Evolutionary conservation across 1,139 yeast genomes (phyloP), one percentile per base, ranked within the genome.

Genomic region (Yamadazyma taylorii): DNA sequence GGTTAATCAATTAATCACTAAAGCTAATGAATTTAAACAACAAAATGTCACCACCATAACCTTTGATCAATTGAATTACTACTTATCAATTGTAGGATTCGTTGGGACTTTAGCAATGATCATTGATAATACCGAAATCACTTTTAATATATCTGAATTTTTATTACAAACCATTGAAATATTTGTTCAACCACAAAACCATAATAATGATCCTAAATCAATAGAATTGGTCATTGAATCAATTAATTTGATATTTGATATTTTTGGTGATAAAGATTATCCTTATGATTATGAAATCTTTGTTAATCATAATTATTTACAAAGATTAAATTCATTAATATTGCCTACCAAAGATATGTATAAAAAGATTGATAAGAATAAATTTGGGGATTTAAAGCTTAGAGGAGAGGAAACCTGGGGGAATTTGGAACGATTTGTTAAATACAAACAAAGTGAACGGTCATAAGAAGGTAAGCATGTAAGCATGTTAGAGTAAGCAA

Each of bases 221-320:
- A 47, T 54, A 13, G 73, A 65, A 41, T 58, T 81, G 6, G 66
- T 79, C 5, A 61, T 81, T 36, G 92, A 85, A 40, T 63, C 81
- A 16, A 59, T 86, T 23, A 82, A 87, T 50, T 65, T 77, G 7
- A 52, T 89, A 8, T 88, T 79, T 58, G 96, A 88, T 43, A 68
- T 89, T 6, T 92, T 85, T 59, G 87, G 85, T n/a, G 97, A 92
- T 61, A 69, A 68, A 17, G 70, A 66, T 23, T 84, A 69, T 51
- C 71, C 68, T 12, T 90, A 87, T 53, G 95, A 89, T 56, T 59
- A 56, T 24, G 78, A 79, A 11, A 75, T 87, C 2, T 89, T 82
- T 58, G 87, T 85, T 29, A 56, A 68, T 12, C 73, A 73, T 14
- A 68, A 71, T n/a, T 77, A 79, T 50, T 54, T 77, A 24, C 42